Evolutionary conservation across 306 rosid genomes (phyloP).

Genomic region (Quercus gilva): DNA sequence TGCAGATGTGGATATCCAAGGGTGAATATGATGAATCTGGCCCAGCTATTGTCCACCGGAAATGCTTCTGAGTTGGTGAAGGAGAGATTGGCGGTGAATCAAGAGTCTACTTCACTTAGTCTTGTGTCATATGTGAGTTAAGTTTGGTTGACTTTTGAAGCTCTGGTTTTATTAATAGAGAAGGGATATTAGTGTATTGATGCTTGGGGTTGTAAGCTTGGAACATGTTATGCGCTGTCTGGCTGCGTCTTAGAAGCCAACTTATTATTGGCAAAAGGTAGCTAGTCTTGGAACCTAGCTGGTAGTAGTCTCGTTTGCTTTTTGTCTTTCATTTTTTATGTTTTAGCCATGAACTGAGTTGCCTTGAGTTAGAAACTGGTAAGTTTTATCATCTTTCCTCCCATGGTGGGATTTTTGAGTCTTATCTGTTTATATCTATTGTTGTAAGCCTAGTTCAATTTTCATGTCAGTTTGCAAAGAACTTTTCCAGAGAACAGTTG

Average conservation of each 20-base stretch:
- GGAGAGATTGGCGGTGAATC: constrained; percentile 24
- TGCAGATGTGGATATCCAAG: constrained; percentile 79
- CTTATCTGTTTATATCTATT: constrained; percentile 38
- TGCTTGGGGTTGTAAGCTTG: constrained; percentile 44
- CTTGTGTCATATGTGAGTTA: constrained; percentile 40
- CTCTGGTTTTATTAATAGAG: constrained; percentile 33
- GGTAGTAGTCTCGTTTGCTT: constrained; percentile 37
- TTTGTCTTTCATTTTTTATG: constrained; percentile 30
- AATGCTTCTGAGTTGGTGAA: constrained; percentile 54
- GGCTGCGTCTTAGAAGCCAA: constrained; percentile 46
- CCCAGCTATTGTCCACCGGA: constrained; percentile 70
- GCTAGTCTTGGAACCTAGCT: constrained; percentile 33
- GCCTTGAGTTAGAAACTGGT: constrained; percentile 36
- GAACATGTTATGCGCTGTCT: constrained; percentile 29
- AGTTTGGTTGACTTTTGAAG: constrained; percentile 52
- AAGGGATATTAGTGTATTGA: constrained; percentile 36
- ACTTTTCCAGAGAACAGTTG: neutral
- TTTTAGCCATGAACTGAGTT: constrained; percentile 41
- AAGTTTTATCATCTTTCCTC: constrained; percentile 27
- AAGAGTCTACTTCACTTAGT: constrained; percentile 25
- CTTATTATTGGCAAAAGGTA: constrained; percentile 40
- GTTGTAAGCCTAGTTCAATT: constrained; percentile 18
- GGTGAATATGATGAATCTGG: constrained; percentile 79
- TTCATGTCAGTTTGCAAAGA: neutral
- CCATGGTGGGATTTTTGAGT: constrained; percentile 45